A percentile compares a stretch with the other conserved stretches of the same genome.
phyloP scores from a whole-genome alignment of 1,139 yeast genomes.

The Candida neerlandica region DNA sequence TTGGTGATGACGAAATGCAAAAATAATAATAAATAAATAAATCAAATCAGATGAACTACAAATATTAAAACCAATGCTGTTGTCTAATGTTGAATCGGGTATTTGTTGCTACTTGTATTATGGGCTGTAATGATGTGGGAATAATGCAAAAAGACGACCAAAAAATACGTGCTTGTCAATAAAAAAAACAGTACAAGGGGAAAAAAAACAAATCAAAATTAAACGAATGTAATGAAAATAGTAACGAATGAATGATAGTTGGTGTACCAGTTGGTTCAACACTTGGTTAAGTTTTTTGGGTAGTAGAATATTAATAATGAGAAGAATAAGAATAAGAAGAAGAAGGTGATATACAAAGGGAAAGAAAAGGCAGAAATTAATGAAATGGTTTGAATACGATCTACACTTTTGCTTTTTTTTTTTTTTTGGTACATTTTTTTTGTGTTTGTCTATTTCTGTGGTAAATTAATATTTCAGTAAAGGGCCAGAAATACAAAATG shows the following conservation, averaged over 20 bases:
- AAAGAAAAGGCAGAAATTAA: background rate
- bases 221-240: background rate
- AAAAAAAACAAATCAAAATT: background rate
- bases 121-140: background rate
- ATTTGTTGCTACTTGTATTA: background rate
- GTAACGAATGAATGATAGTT: constrained; percentile 12
- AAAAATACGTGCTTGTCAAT: background rate
- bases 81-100: background rate
- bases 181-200: constrained; percentile 1
- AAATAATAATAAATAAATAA: background rate
- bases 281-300: background rate
- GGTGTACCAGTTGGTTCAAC: constrained; percentile 1
- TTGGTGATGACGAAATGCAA: too few species aligned
- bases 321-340: background rate
- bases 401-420: too few species aligned
- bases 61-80: background rate
- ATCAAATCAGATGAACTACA: background rate
- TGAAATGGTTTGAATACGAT: too few species aligned
- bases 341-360: background rate
- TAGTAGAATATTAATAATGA: background rate
- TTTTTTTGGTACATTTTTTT: background rate
- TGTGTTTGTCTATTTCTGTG: background rate
- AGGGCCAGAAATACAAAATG: background rate
- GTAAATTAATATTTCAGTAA: background rate
- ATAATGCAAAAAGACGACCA: constrained; percentile 1